Base-by-base conservation (phyloP, 352 stramenopile genomes). In the Phytophthora meadii region DNA sequence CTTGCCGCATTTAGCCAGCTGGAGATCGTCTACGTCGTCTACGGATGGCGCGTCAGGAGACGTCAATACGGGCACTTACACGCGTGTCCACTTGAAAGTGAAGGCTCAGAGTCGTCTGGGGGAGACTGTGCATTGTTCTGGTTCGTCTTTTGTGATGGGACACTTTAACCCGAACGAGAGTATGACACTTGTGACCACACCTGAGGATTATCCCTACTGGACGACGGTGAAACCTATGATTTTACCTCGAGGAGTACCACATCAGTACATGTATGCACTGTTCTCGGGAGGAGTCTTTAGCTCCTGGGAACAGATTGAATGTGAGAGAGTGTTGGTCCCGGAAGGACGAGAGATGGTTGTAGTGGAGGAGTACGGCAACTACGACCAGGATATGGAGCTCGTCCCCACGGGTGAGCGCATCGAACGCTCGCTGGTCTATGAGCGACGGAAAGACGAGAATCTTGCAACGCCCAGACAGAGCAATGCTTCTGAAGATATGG, bases 161-260 rank as follows among this genome's bases (percentile, higher is more conserved):
- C 84, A 95, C 74, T 95, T 93, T 72, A 95, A 95, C 58, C 85
- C 85, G 61, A 94, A 80, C 64, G 84, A 94, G 53, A 91, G 82
- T 40, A 93, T 99, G 59, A 95, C 97, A 62, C 89, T 99, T 58
- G 91, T 98, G 22, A 99, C 97, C 1, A 98, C 92, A 25, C 97
- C 97, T 0, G 93, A 98, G n/a, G 81, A 89, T 4, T 99, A 99
- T 77, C 97, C 97, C 8, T 84, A 98, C 47, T 99, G 97, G 97
- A 95, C 81, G 22, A 99, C 97, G 1, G 72, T 82, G 27, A 93
- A 97, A 68, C 97, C 97, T 42, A 86, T 99, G 55, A 93, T 99
- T 10, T 71, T 99, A 50, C 89, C 90, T 19, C 70, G 86, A 12
- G 87, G 89, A 14, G 82, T 94, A 22, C 79, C 81, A 2, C 87